Percentiles rank a stretch among this genome's conserved stretches.
Conservation (phyloP, 202 grass and related monocot species). For the Carex arenaria region DNA sequence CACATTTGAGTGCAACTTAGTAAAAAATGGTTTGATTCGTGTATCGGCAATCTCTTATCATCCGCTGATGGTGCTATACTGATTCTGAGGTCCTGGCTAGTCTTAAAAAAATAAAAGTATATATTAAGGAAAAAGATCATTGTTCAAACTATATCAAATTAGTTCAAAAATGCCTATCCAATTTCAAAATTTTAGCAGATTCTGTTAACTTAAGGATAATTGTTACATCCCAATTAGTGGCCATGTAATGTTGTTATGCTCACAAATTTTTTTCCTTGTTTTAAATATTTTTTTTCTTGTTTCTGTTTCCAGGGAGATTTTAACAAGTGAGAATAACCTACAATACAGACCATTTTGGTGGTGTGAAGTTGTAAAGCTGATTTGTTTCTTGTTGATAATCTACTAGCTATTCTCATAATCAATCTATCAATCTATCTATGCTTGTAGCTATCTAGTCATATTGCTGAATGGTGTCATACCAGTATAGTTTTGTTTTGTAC, state of each 20-base stretch:
- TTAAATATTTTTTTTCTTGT: neutral
- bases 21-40: neutral
- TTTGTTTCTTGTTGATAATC: neutral
- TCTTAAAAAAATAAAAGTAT: neutral
- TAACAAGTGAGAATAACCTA: neutral
- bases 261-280: neutral
- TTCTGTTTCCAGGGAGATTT: neutral
- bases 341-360: neutral
- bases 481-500: neutral
- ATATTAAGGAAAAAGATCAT: neutral
- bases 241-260: neutral
- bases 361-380: neutral
- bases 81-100: neutral
- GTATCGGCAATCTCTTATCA: neutral
- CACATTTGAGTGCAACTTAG: neutral
- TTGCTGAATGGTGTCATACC: neutral
- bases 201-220: neutral
- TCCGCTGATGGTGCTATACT: neutral
- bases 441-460: neutral
- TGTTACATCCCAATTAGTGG: neutral
- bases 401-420: neutral
- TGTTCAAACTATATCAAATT: neutral
- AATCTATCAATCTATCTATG: neutral
- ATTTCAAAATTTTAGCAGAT: neutral
- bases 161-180: neutral